Conservation (phyloP, 2,329 filamentous ascomycete species). For the Pochonia chlamydosporia region DNA sequence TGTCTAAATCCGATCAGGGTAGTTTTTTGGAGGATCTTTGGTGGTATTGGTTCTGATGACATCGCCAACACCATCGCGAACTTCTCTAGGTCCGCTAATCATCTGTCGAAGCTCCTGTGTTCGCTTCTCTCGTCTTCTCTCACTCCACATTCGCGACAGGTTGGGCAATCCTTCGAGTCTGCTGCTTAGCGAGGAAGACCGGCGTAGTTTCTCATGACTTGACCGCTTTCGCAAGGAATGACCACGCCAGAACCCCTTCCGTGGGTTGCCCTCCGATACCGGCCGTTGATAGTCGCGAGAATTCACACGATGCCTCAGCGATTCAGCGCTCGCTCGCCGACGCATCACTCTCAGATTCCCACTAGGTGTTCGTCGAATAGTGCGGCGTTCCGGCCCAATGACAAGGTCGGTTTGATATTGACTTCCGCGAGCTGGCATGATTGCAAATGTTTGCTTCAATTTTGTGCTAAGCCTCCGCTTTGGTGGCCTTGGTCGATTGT, state of each 20-base stretch:
- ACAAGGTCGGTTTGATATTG: constrained; percentile 23
- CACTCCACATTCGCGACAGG: constrained; percentile 49
- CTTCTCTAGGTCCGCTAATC: constrained; percentile 54
- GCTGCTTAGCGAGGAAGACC: constrained; percentile 37
- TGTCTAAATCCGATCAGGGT: neutral
- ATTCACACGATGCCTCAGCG: constrained; percentile 23
- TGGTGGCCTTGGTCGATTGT: constrained; percentile 39
- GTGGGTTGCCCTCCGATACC: constrained; percentile 17
- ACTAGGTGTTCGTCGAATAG: constrained; percentile 52
- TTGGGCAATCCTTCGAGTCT: constrained; percentile 48
- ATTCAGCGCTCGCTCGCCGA: constrained; percentile 43
- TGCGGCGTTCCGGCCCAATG: constrained; percentile 45
- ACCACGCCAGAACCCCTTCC: constrained; percentile 25
- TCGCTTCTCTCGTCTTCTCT: constrained; percentile 53
- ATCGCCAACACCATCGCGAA: constrained; percentile 53
- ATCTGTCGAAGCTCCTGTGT: constrained; percentile 52
- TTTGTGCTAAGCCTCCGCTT: constrained; percentile 46
- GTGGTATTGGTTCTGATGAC: constrained; percentile 39
- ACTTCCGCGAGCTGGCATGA: constrained; percentile 45
- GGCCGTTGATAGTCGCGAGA: constrained; percentile 30
- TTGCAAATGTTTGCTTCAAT: constrained; percentile 55
- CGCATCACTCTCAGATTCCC: constrained; percentile 55
- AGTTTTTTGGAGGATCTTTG: neutral
- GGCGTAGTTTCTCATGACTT: constrained; percentile 19
- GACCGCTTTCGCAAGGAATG: constrained; percentile 20